These are phyloP conservation scores for Lotus japonicus DNA, from an alignment of 306 rosid genomes.

Conservation along the genomic window DNA sequence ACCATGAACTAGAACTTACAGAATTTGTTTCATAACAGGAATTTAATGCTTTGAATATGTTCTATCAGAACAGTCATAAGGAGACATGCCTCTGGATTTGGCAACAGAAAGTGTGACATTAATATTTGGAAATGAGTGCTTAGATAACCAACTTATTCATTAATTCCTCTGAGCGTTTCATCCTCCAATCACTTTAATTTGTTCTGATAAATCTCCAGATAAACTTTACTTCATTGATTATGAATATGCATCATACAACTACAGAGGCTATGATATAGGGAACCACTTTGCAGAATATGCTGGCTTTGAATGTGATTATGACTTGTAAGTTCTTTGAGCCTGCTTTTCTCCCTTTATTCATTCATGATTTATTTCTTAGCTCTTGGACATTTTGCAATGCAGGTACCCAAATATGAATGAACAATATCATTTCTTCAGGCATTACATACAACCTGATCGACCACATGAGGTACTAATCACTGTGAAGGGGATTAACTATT, in stretches of 20 bases:
- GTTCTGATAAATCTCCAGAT: conserved; percentile 45
- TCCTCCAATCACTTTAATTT: conserved; percentile 14
- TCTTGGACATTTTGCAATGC: conserved; percentile 20
- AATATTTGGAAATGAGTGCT: conserved; percentile 8
- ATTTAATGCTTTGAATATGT: not conserved
- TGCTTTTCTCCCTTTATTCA: not conserved
- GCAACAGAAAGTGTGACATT: conserved; percentile 9
- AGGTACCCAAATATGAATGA: conserved; percentile 75
- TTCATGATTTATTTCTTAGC: conserved; percentile 14
- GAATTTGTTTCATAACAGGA: conserved; percentile 3
- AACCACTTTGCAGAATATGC: conserved; percentile 93
- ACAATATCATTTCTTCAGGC: conserved; percentile 81
- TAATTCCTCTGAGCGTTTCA: conserved; percentile 6
- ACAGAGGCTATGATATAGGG: conserved; percentile 91
- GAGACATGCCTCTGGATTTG: not conserved
- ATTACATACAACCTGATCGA: conserved; percentile 69
- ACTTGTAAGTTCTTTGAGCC: conserved; percentile 45
- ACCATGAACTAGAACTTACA: not conserved
- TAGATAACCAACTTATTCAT: conserved; percentile 1
- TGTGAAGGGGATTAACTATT: not conserved
- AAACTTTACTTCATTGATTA: conserved; percentile 86
- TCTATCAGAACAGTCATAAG: conserved; percentile 10
- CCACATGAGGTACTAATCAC: conserved; percentile 55
- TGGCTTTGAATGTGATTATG: conserved; percentile 83
- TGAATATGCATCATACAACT: conserved; percentile 94